Conservation (phyloP, 2,329 filamentous ascomycete species). For the Pseudopithomyces chartarum region DNA sequence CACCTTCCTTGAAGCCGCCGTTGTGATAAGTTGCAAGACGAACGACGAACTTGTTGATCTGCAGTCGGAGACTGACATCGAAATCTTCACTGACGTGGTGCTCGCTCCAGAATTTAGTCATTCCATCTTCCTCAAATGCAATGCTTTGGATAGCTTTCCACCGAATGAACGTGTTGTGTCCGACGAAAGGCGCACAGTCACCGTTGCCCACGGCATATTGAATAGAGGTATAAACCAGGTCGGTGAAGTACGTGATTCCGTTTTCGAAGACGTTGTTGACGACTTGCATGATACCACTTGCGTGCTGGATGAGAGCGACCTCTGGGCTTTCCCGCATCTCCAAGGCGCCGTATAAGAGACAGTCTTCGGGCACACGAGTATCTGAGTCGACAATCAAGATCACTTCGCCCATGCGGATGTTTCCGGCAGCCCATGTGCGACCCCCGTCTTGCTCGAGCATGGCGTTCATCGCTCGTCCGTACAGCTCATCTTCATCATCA, state of each 20-base stretch:
- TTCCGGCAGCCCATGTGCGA: constrained; percentile 80
- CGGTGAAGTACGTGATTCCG: constrained; percentile 76
- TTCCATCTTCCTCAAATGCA: constrained; percentile 56
- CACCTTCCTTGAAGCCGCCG: constrained; percentile 73
- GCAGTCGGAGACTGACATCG: constrained; percentile 72
- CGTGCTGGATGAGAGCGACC: constrained; percentile 77
- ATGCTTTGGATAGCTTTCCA: constrained; percentile 68
- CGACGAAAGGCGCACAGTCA: constrained; percentile 74
- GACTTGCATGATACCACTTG: constrained; percentile 71
- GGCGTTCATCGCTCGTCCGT: constrained; percentile 57
- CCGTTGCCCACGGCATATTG: constrained; percentile 71
- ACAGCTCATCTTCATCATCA: constrained; percentile 34
- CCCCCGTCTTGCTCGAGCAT: constrained; percentile 66
- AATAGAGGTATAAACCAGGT: constrained; percentile 75
- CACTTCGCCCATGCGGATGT: constrained; percentile 82
- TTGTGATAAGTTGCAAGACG: constrained; percentile 71
- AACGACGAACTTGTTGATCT: constrained; percentile 69
- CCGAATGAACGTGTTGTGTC: constrained; percentile 74
- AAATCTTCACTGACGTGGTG: constrained; percentile 77
- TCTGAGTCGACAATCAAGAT: constrained; percentile 62
- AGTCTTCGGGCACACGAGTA: constrained; percentile 63
- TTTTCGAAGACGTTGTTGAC: constrained; percentile 73
- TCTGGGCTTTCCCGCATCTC: constrained; percentile 81
- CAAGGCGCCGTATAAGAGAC: constrained; percentile 74
- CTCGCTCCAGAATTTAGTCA: constrained; percentile 74